Evolutionary conservation across 345 rosid genomes (phyloP).

Genomic region (Syzygium grande): DNA sequence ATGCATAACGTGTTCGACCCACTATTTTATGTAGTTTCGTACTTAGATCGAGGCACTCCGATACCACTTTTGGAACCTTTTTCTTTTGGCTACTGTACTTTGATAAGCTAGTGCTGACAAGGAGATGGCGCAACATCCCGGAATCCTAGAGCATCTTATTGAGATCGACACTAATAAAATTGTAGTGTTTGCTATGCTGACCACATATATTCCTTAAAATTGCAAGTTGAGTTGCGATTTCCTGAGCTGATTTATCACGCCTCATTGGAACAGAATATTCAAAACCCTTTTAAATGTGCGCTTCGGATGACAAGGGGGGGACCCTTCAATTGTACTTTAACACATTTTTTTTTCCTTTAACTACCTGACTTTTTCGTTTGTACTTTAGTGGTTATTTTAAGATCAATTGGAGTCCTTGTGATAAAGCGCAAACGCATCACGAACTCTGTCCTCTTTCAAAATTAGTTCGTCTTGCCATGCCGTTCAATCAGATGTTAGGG

Average conservation of each 20-base stretch:
- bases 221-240: not conserved
- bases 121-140: not conserved
- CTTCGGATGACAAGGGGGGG: not conserved
- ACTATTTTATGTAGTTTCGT: not conserved
- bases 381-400: not conserved
- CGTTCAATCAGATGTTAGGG: not conserved
- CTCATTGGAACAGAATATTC: not conserved
- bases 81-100: not conserved
- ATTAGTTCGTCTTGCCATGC: not conserved
- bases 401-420: not conserved
- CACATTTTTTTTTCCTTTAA: not conserved
- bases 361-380: not conserved
- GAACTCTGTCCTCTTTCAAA: not conserved
- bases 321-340: not conserved
- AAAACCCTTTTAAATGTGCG: not conserved
- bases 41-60: not conserved
- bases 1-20: not conserved
- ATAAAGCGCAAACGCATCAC: not conserved
- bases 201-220: not conserved
- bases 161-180: not conserved
- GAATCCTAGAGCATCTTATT: not conserved
- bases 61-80: not conserved
- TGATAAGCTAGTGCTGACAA: not conserved
- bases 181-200: not conserved
- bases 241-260: not conserved